Percentiles rank a stretch among this genome's conserved stretches.
Evolutionary conservation across 2,329 filamentous ascomycete genomes (phyloP).

Genomic region (Aspergillus quadricinctus): DNA sequence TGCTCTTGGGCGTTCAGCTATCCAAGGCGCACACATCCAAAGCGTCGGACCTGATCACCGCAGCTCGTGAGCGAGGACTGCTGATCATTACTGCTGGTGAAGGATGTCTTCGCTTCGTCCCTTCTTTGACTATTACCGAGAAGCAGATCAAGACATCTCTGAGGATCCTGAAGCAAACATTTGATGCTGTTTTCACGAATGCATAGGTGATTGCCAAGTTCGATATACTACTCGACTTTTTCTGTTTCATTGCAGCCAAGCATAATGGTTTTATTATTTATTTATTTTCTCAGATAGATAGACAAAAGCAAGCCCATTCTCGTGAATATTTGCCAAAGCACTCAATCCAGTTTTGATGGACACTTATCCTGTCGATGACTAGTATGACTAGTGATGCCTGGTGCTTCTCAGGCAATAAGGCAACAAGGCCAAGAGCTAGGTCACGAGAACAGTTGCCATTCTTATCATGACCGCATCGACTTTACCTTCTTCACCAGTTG

Average conservation of each 20-base stretch:
- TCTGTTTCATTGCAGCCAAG: slow-evolving; percentile 6
- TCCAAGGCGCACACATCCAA: slow-evolving; percentile 58
- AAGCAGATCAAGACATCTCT: slow-evolving; percentile 76
- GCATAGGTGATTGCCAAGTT: slow-evolving; percentile 11
- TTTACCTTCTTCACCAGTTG: background rate
- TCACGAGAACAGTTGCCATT: background rate
- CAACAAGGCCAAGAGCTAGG: background rate
- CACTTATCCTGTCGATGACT: background rate
- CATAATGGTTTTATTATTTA: background rate
- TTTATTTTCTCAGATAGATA: background rate
- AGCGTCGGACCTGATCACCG: slow-evolving; percentile 63
- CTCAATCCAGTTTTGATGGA: background rate
- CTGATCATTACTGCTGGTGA: slow-evolving; percentile 88
- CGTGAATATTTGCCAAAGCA: background rate
- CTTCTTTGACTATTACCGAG: slow-evolving; percentile 74
- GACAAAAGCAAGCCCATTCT: background rate
- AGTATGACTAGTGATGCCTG: background rate
- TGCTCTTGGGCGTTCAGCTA: slow-evolving; percentile 85
- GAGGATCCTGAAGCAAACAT: slow-evolving; percentile 66
- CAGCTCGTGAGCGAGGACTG: slow-evolving; percentile 80
- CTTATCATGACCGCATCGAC: background rate
- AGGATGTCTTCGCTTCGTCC: slow-evolving; percentile 89
- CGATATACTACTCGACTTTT: slow-evolving; percentile 9
- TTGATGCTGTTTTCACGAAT: slow-evolving; percentile 51
- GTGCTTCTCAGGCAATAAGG: background rate